Evolutionary conservation across 345 rosid genomes (phyloP), one percentile per base, ranked within the genome.

Genomic region (Crucihimalaya himalaica): DNA sequence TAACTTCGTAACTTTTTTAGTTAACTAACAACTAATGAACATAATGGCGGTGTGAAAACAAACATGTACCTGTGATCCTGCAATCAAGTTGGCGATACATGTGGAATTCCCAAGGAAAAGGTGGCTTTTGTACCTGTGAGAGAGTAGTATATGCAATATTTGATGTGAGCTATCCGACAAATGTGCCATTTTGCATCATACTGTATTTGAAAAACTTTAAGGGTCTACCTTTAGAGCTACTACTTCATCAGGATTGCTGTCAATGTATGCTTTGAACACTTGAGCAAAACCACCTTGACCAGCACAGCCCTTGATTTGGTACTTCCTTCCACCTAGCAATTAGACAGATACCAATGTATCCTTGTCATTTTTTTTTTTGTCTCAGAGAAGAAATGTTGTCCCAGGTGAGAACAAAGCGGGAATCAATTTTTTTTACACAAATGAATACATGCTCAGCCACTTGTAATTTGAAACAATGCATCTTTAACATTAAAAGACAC

Each of bases 231-330:
- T 92, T 34, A 95, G 66, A 60, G 97, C 99, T 68, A 92, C 92
- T 35, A 85, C 77, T 46, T 89, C 97, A 75, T 92, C 97, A 59
- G 96, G 89, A 78, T 85, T 84, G 77, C 82, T 66, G 70, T 87
- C 83, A 59, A 84, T 75, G 63, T 27, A 74, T 42, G 97, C 97
- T 83, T 86, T 95, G 82, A 84, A 95, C 53, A 92, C 96, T 85
- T 82, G 84, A 73, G 93, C 97, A 87, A 95, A 95, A 59, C 87
- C 89, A 80, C 99, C 99, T 74, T 87, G 82, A 67, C 97, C 99
- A 45, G 99, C 96, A 74, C 90, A 87, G n/a, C 99, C 99, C 83
- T 90, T 92, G 81, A 95, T 85, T 78, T 86, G 97, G 88, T 92
- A 92, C 83, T 88, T 90, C 83, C 70, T 86, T 81, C 91, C 86